Evolutionary conservation across 192 early-diverging fungal genomes (phyloP), one percentile per base, ranked within the genome.

Genomic region (Coemansia sp.): DNA sequence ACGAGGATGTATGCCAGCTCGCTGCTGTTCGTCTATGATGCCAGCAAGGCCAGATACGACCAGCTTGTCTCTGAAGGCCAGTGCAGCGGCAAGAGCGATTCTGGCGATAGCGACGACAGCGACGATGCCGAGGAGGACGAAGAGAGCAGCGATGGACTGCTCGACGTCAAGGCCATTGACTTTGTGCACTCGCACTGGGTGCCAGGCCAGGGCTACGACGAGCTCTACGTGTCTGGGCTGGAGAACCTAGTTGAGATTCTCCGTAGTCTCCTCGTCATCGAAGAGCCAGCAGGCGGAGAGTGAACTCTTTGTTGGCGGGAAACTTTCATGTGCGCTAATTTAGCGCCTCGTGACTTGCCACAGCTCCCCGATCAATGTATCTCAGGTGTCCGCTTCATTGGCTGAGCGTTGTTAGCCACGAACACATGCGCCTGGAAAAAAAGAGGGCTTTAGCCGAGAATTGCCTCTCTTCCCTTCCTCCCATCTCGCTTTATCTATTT

Each of bases 151-250:
- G 62, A 42, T 4, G 60, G 55, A 28, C 62, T 90, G 52, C 79
- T 86, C 1, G 87, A 92, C 62, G 69, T 92, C 58, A 85, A 86
- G 26, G 48, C 92, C 11, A 95, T 98, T 65, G 95, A 98, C 72
- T 96, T 96, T 90, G 92, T 88, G 3, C 94, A 94, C 75, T 90
- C 92, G 13, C 76, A 83, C 41, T 94, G 92, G 77, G 65, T 66
- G 9, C 73, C 85, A 25, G 83, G 84, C 23, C 63, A 75, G 48
- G 90, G 89, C 2, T 84, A 72, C 10, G 93, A 96, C 76, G 86
- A 86, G 25, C 84, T 86, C 16, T 86, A 88, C 36, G 56, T 95
- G 16, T 48, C 86, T 55, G 93, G 92, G 6, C 64, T 95, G 34
- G 61, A 74, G 61, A 91, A 79, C 42, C 63, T 90, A 14, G 69